Base-by-base conservation (phyloP, 2,329 filamentous ascomycete species). In the Cyphellophora europaea region DNA sequence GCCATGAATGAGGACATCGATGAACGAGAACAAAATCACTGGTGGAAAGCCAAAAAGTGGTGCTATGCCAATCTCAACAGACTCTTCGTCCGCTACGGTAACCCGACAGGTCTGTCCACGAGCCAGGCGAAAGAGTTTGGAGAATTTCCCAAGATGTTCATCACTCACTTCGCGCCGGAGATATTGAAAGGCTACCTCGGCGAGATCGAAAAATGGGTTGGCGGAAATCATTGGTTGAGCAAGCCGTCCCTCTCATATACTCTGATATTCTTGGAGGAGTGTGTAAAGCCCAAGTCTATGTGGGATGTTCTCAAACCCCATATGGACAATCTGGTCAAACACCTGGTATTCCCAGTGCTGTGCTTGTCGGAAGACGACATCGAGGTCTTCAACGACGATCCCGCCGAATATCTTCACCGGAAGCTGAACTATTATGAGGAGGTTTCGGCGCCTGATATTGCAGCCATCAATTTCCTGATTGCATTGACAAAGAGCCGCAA, bases 11-110 rank as follows among this genome's bases (percentile, higher is more conserved):
- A 93, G 41, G 84, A 84, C 41, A 65, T 81, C 34, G 78, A 85
- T 39, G 89, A 96, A 54, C 77, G 91, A 38, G 91, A 96, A 61
- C 75, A 81, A 52, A 88, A 94, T 56, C 87, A 95, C 59, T 98
- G 91, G 89, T 98, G 89, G 89, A 98, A 96, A 69, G 84, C 88
- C 45, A 96, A 96, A 78, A 98, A 98, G 63, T 96, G 91, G 91
- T 83, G 89, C 11, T 98, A 95, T 61, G 93, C 91, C 53, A 96
- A 96, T 61, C 65, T 98, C 50, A 98, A 98, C 65, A 77, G 91
- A 43, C 74, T 98, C 12, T 98, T 91, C 55, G 88, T 96, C 49
- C 76, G 86, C 61, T 94, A 98, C 53, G 91, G 91, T 41, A 96
- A 93, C 65, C 83, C 84, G 8, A 69, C 77, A 31, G 77, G 76